A percentile compares a stretch with the other conserved stretches of the same genome.
phyloP scores from a whole-genome alignment of 768 basidiomycete species.

The Rhizopogon vulgaris region DNA sequence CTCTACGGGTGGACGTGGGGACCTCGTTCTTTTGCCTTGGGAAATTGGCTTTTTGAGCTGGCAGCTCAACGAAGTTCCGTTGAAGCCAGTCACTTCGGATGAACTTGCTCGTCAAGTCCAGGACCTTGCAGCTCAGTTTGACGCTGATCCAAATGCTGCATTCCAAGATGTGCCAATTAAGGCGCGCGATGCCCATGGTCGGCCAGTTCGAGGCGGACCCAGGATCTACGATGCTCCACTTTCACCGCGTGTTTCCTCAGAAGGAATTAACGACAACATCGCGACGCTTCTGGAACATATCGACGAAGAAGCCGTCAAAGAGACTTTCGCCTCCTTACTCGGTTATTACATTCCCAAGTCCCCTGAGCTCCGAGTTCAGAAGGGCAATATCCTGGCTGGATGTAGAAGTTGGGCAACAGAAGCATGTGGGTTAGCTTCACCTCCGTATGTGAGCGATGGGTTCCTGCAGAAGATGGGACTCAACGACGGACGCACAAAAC shows the following conservation, averaged over 20 bases:
- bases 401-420: conserved; percentile 57
- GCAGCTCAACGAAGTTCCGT: conserved; percentile 60
- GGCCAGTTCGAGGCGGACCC: conserved; percentile 1
- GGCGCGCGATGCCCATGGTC: neutral
- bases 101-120: conserved; percentile 42
- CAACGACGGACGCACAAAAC: conserved; percentile 19
- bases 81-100: conserved; percentile 50
- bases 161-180: conserved; percentile 11
- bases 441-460: conserved; percentile 45
- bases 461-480: conserved; percentile 42
- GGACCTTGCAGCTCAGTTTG: conserved; percentile 41
- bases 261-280: conserved; percentile 25
- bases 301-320: conserved; percentile 47
- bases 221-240: conserved; percentile 9
- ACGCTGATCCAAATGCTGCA: conserved; percentile 36
- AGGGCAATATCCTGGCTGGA: conserved; percentile 44
- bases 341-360: conserved; percentile 64
- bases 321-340: conserved; percentile 59
- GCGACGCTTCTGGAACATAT: conserved; percentile 27
- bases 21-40: conserved; percentile 75
- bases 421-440: conserved; percentile 42
- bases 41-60: conserved; percentile 64
- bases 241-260: conserved; percentile 8
- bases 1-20: conserved; percentile 55
- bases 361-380: conserved; percentile 39